A percentile compares a stretch with the other conserved stretches of the same genome.
phyloP scores from a whole-genome alignment of 73 alveolate species.

The Symbiodinium pilosum region DNA sequence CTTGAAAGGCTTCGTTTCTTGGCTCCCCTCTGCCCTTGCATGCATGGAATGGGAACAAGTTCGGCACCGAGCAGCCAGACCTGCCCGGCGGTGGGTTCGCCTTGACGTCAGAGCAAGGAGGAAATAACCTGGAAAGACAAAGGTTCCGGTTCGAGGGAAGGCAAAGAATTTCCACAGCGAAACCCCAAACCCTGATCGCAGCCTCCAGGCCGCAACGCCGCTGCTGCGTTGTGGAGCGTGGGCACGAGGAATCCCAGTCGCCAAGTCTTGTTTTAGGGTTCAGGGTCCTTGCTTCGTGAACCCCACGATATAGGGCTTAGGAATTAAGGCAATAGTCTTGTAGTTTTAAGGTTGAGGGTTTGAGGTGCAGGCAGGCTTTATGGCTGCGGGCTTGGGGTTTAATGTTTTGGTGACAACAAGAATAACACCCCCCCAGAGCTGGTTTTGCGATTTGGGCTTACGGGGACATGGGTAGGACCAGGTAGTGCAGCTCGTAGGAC shows the following conservation, averaged over 20 bases:
- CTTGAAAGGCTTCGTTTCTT: not conserved
- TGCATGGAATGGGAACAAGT: not conserved
- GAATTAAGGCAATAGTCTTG: no score
- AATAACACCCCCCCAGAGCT: no score
- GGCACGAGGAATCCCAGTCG: conserved; percentile 69
- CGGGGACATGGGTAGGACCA: no score
- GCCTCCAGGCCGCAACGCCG: conserved; percentile 77
- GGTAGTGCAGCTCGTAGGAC: no score
- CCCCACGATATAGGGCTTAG: no score
- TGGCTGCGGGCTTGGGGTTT: not conserved
- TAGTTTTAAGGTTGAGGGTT: not conserved
- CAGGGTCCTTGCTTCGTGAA: no score
- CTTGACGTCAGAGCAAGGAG: conserved; percentile 58
- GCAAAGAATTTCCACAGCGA: no score
- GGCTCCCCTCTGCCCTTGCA: not conserved
- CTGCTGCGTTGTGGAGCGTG: conserved; percentile 1
- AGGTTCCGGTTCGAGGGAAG: not conserved
- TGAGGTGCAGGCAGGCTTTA: not conserved
- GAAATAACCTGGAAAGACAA: conserved; percentile 11
- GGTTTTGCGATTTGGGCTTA: not conserved
- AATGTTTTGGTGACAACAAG: not conserved
- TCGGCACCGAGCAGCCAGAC: conserved; percentile 23
- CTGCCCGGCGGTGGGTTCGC: conserved; percentile 84
- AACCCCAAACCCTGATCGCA: not conserved
- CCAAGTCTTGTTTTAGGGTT: conserved; percentile 56